Evolutionary conservation across 2,329 filamentous ascomycete genomes (phyloP), one percentile per base, ranked within the genome.

Genomic region (Stemphylium vesicarium): DNA sequence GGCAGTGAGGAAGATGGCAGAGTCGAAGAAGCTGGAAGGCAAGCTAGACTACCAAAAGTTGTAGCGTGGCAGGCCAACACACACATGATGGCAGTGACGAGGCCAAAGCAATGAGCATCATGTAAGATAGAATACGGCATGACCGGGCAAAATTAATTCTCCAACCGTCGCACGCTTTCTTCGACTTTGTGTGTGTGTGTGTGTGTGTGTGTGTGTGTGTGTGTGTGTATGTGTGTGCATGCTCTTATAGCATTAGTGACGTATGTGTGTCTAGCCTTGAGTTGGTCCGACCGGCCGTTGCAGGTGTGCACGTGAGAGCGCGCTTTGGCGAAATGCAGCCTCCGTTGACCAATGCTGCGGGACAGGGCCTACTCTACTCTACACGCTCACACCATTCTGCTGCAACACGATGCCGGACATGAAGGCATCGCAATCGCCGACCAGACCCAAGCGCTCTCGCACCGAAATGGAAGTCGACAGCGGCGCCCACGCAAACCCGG

Each of bases 11-110:
- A 99, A 99, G 85, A 90, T 99, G 65, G 92, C 91, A 13, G 95
- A 99, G 79, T 85, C 91, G 59, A 99, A 99, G 91, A 99, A 99
- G 81, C 80, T 99, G 69, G 95, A 99, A 79, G 94, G 95, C 78
- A 98, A 98, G 82, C 84, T 98, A 44, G 94, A 98, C 78, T 98
- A 97, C 80, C 89, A 96, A 85, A 96, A 96, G 81, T 82, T 96
- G 79, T 96, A 88, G 60, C 41, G 26, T 41, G 31, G 31, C 12
- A 32, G 15, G 18, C 29, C 38, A 10, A n/a, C 7, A 38, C 7
- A 18, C 11, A 47, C 43, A 42, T 53, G 31, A 22, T 51, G 41
- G 41, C 31, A 63, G 59, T 54, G 63, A 59, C 62, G 59, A 64
- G 53, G 48, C 56, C 33, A 29, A 36, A 52, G 46, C 42, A 50